A percentile compares a stretch with the other conserved stretches of the same genome.
phyloP scores from a whole-genome alignment of 306 rosid species.

The Vigna trinervia region DNA sequence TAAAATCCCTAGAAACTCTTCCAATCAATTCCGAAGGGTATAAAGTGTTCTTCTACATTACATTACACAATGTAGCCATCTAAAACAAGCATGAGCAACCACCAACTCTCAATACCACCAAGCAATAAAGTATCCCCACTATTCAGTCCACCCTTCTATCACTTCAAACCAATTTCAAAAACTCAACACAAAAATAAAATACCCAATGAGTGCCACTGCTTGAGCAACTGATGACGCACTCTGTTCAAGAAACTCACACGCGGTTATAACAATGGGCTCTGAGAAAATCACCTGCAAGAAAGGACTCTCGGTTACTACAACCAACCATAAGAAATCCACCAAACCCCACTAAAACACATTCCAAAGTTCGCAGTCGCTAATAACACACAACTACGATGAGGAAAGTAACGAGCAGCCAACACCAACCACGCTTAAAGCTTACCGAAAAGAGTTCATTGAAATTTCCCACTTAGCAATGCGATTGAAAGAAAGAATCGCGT shows the following conservation, averaged over 20 bases:
- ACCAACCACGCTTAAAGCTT: background rate
- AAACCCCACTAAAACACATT: constrained; percentile 24
- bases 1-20: background rate
- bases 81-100: background rate
- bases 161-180: background rate
- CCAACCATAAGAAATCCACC: background rate
- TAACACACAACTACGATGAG: background rate
- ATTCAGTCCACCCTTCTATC: background rate
- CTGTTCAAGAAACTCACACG: constrained; percentile 98
- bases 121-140: background rate
- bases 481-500: background rate
- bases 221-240: constrained; percentile 82
- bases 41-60: background rate
- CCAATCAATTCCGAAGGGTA: background rate
- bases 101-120: background rate
- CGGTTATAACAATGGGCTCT: constrained; percentile 85
- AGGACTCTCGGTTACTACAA: background rate
- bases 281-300: constrained; percentile 75
- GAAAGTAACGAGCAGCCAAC: constrained; percentile 20
- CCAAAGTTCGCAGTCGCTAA: constrained; percentile 5
- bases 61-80: background rate
- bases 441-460: background rate
- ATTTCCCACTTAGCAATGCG: constrained; percentile 20
- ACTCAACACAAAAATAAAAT: constrained; percentile 14
- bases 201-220: constrained; percentile 89